Evolutionary conservation across 257 asterid genomes (phyloP).

Genomic region (Anisodus acutangulus): DNA sequence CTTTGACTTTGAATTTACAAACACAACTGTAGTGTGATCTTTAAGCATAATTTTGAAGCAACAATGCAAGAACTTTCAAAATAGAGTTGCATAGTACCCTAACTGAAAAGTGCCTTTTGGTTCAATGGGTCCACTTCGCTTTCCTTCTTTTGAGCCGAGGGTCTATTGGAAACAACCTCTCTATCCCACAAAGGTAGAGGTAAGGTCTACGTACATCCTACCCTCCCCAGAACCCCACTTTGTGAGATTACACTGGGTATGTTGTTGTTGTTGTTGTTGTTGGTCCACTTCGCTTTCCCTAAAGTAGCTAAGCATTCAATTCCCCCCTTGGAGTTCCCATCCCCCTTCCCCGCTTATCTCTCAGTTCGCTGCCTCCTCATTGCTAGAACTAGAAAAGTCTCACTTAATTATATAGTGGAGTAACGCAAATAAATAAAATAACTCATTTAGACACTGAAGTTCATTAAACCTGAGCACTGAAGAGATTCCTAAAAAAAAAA

Average conservation of each 20-base stretch:
- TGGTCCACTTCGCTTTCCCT: not conserved
- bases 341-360: not conserved
- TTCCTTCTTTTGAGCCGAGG: not conserved
- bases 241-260: no score
- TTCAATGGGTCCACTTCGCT: not conserved
- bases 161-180: no score
- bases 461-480: constrained; percentile 24
- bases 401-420: constrained; percentile 16
- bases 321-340: not conserved
- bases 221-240: no score
- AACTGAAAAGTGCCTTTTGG: not conserved
- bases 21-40: not conserved
- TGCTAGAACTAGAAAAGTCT: constrained; percentile 1
- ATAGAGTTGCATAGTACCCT: not conserved
- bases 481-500: not conserved
- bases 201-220: no score
- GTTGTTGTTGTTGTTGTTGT: no score
- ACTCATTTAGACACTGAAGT: not conserved
- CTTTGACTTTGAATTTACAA: not conserved
- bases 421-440: not conserved
- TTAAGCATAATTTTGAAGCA: not conserved
- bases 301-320: not conserved
- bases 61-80: not conserved
- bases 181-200: no score
- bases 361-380: constrained; percentile 1